A percentile compares a stretch with the other conserved stretches of the same genome.
phyloP scores from a whole-genome alignment of 345 rosid species.

The Hibiscus tridactylites region DNA sequence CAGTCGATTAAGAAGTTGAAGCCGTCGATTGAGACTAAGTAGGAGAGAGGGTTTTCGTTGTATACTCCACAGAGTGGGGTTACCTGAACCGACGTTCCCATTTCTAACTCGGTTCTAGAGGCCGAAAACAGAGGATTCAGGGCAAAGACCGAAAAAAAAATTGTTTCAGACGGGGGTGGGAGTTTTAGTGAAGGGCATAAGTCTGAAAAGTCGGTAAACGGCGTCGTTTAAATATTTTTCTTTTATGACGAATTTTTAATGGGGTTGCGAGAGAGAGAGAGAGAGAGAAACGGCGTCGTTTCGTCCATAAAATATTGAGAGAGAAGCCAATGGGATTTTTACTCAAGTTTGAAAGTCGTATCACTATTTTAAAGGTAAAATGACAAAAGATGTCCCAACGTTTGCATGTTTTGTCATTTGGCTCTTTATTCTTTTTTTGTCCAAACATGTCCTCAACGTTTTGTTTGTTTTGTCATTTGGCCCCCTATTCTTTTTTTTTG shows the following conservation, averaged over 20 bases:
- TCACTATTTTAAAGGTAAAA: no score
- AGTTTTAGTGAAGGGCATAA: not conserved
- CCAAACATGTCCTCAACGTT: no score
- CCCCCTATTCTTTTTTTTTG: no score
- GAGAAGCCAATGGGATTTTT: no score
- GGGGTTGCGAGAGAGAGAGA: no score
- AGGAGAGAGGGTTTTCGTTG: constrained; percentile 87
- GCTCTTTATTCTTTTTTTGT: no score
- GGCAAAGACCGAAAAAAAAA: not conserved
- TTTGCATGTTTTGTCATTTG: no score
- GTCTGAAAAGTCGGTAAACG: not conserved
- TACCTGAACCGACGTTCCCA: constrained; percentile 96
- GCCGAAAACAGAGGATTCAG: not conserved
- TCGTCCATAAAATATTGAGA: not conserved
- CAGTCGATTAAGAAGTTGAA: constrained; percentile 88
- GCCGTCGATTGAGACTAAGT: constrained; percentile 80
- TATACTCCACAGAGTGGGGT: constrained; percentile 78
- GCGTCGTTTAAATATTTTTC: not conserved
- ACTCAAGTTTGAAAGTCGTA: no score
- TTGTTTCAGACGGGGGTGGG: not conserved
- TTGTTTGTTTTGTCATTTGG: no score
- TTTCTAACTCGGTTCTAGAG: constrained; percentile 3
- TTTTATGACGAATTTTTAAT: not conserved
- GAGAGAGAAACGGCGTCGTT: not conserved
- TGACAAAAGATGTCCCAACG: no score